These are phyloP conservation scores for Suillus tomentosus DNA, from an alignment of 768 basidiomycete genomes.

Conservation along the genomic window DNA sequence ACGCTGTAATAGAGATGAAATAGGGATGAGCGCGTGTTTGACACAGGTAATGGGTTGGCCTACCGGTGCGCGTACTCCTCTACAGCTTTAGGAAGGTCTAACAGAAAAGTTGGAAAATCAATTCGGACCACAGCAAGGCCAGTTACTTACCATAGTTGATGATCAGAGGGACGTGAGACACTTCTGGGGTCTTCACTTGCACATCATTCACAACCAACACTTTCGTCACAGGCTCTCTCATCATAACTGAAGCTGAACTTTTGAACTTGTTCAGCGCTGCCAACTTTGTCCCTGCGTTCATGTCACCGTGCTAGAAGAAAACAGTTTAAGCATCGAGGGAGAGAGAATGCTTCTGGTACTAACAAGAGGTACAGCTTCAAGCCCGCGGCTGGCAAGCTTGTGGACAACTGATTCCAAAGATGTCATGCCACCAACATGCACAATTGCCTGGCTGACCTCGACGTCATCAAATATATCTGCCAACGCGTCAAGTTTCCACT, in stretches of 20 bases:
- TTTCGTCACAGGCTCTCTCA: conserved; percentile 68
- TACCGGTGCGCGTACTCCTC: conserved; percentile 97
- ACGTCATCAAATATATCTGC: conserved; percentile 89
- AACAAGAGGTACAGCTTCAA: conserved; percentile 89
- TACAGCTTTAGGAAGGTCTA: conserved; percentile 90
- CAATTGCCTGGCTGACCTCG: conserved; percentile 76
- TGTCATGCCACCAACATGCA: conserved; percentile 87
- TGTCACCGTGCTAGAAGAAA: conserved; percentile 77
- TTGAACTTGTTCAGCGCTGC: conserved; percentile 87
- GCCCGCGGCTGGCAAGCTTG: conserved; percentile 80
- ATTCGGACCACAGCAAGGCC: not conserved
- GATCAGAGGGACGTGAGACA: conserved; percentile 88
- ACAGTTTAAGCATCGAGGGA: conserved; percentile 17
- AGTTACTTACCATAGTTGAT: conserved; percentile 82
- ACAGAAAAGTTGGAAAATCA: conserved; percentile 14
- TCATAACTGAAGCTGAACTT: conserved; percentile 50
- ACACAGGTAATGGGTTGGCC: conserved; percentile 15
- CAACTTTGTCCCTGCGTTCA: conserved; percentile 80
- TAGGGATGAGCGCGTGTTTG: conserved; percentile 15
- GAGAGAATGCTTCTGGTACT: conserved; percentile 34
- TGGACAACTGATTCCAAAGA: conserved; percentile 88
- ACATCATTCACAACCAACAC: conserved; percentile 93
- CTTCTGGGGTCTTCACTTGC: conserved; percentile 86
- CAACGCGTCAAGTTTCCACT: conserved; percentile 94
- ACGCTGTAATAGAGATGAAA: conserved; percentile 50